A percentile compares a stretch with the other conserved stretches of the same genome.
Conservation (phyloP, 495 filamentous ascomycete species). For the Daldinia grandis region DNA sequence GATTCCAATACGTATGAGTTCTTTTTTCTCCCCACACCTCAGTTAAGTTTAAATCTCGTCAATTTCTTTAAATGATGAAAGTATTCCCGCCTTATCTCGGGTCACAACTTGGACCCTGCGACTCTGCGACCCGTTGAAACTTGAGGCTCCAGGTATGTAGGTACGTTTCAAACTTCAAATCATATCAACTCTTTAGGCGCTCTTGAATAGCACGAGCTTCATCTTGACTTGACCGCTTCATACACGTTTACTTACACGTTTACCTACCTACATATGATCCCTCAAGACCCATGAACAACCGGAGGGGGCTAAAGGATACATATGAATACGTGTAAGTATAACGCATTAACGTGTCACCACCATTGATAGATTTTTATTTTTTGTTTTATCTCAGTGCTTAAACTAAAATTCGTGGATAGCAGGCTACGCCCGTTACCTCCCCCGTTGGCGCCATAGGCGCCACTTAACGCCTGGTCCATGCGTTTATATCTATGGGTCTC, state of each 20-base stretch:
- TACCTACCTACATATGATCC: conserved; percentile 3
- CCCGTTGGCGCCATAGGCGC: too few relatives aligned
- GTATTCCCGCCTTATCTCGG: conserved; percentile 26
- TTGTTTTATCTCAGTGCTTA: too few relatives aligned
- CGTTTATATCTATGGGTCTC: too few relatives aligned
- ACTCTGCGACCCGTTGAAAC: conserved; percentile 40
- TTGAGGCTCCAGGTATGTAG: conserved; percentile 39
- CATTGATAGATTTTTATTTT: not conserved
- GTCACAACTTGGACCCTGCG: conserved; percentile 34
- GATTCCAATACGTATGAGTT: not conserved
- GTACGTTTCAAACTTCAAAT: conserved; percentile 39
- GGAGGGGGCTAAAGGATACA: not conserved
- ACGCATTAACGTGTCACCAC: not conserved
- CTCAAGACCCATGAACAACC: not conserved
- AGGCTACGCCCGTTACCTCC: too few relatives aligned
- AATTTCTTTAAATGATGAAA: conserved; percentile 28
- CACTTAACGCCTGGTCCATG: too few relatives aligned
- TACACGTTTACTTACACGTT: not conserved
- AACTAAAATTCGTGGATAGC: too few relatives aligned
- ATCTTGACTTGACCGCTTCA: conserved; percentile 20
- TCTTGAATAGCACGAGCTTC: conserved; percentile 23
- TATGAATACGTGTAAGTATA: conserved; percentile 1
- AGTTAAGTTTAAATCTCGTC: conserved; percentile 21
- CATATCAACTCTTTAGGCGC: conserved; percentile 5
- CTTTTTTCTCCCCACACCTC: conserved; percentile 16